Evolutionary conservation across 352 stramenopile species (phyloP).

Genomic region (Blastocystis sp.): DNA sequence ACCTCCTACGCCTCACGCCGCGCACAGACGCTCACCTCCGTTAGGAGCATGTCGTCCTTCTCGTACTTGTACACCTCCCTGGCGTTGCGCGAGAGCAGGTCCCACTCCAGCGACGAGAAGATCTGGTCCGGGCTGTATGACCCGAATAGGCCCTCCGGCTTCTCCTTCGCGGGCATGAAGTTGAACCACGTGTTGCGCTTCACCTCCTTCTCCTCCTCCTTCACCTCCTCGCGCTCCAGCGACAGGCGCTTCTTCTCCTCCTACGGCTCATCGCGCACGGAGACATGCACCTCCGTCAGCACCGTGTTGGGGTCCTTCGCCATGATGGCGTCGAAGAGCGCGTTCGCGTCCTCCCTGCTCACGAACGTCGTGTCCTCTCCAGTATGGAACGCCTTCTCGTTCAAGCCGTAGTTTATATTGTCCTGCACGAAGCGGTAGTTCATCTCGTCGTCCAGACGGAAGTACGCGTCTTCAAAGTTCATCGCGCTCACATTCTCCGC

Average conservation of each 20-base stretch:
- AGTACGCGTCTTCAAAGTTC: conserved; percentile 67
- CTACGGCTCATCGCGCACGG: too few species aligned
- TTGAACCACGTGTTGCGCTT: conserved; percentile 68
- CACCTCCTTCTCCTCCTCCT: conserved; percentile 26
- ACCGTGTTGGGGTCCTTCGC: conserved; percentile 17
- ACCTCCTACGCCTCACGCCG: conserved; percentile 39
- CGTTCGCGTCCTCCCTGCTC: conserved; percentile 4
- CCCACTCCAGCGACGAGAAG: conserved; percentile 45
- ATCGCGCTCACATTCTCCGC: neutral
- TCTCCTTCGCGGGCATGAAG: conserved; percentile 67
- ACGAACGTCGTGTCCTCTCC: conserved; percentile 1
- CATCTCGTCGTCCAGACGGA: conserved; percentile 28
- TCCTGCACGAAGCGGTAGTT: conserved; percentile 12
- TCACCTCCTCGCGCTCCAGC: conserved; percentile 14
- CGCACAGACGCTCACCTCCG: neutral
- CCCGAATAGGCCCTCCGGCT: neutral
- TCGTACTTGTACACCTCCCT: conserved; percentile 69
- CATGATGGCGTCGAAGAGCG: conserved; percentile 20
- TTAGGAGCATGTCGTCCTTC: conserved; percentile 64
- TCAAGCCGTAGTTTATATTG: neutral
- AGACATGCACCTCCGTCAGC: neutral
- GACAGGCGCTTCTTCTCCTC: conserved; percentile 21
- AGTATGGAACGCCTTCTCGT: neutral
- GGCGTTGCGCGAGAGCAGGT: conserved; percentile 45
- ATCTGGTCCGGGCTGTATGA: conserved; percentile 59